A percentile compares a stretch with the other conserved stretches of the same genome.
These are phyloP conservation scores for Teunomyces cretensis DNA, from an alignment of 805 yeast species.

Conservation along the genomic window DNA sequence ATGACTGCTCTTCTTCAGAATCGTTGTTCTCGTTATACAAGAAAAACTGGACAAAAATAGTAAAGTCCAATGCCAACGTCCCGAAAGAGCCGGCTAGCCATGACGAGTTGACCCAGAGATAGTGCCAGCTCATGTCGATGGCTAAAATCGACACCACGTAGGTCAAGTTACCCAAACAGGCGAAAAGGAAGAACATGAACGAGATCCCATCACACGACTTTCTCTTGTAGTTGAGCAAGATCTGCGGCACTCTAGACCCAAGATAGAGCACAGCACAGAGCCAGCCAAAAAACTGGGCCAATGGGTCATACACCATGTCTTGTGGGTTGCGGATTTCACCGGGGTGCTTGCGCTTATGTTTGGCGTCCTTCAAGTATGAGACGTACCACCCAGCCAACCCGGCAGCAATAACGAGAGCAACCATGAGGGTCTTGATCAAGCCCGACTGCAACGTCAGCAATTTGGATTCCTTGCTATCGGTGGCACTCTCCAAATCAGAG, in stretches of 20 bases:
- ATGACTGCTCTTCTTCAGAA: slow-evolving; percentile 11
- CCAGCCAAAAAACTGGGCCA: slow-evolving; percentile 90
- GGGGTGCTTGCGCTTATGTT: slow-evolving; percentile 31
- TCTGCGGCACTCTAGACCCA: slow-evolving; percentile 93
- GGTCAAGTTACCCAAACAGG: slow-evolving; percentile 90
- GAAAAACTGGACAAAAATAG: slow-evolving; percentile 85
- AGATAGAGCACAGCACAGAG: slow-evolving; percentile 70
- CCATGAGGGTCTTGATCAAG: slow-evolving; percentile 49
- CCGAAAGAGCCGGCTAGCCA: slow-evolving; percentile 95
- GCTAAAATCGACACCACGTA: slow-evolving; percentile 84
- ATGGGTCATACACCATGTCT: slow-evolving; percentile 61
- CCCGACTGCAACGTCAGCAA: slow-evolving; percentile 21
- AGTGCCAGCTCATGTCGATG: slow-evolving; percentile 67
- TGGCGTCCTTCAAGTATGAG: slow-evolving; percentile 50
- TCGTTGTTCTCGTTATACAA: slow-evolving; percentile 50
- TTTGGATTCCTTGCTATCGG: slow-evolving; percentile 4
- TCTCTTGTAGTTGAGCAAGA: slow-evolving; percentile 76
- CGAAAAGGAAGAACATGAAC: slow-evolving; percentile 89
- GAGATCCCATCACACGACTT: slow-evolving; percentile 95
- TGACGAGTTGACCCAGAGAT: slow-evolving; percentile 77
- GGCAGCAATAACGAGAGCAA: slow-evolving; percentile 63
- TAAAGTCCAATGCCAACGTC: slow-evolving; percentile 77
- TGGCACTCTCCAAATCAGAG: slow-evolving; percentile 15
- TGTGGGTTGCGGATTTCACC: slow-evolving; percentile 27
- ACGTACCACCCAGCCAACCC: slow-evolving; percentile 90